Evolutionary conservation across 768 basidiomycete genomes (phyloP).

Genomic region (Mycena amicta): DNA sequence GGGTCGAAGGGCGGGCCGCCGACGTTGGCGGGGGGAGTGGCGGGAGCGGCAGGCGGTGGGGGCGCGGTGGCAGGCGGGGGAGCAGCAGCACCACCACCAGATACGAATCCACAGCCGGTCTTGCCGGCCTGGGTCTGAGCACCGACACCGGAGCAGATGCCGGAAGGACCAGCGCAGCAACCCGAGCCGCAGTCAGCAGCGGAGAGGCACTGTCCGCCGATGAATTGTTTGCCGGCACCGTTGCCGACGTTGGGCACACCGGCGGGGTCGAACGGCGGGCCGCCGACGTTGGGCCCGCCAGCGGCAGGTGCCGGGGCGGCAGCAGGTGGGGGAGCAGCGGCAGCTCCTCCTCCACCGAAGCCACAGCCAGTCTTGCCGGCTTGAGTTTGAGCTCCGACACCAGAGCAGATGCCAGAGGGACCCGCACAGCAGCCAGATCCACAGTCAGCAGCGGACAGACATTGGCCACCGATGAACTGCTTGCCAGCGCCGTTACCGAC

Average conservation of each 20-base stretch:
- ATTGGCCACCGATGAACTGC: conserved; percentile 4
- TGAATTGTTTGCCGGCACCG: neutral
- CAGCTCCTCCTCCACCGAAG: neutral
- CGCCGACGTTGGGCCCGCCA: neutral
- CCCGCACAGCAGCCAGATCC: conserved; percentile 1
- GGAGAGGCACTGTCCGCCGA: neutral
- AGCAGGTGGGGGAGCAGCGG: neutral
- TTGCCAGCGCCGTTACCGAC: neutral
- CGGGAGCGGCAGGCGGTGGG: neutral
- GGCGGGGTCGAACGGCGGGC: neutral
- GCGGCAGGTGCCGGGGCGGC: neutral
- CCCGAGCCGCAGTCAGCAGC: neutral
- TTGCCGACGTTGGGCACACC: neutral
- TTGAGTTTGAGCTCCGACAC: neutral
- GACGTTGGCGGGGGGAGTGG: neutral
- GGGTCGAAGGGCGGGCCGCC: conserved; percentile 3
- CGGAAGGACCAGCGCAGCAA: neutral
- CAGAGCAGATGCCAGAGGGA: neutral
- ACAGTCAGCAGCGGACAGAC: neutral
- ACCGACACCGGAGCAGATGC: neutral
- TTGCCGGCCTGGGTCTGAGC: neutral
- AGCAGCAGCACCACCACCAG: neutral
- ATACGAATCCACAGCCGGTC: neutral
- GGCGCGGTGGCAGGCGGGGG: neutral
- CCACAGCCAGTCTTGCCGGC: neutral